phyloP scores from a whole-genome alignment of 495 filamentous ascomycete species.

The Penicillium canescens region DNA sequence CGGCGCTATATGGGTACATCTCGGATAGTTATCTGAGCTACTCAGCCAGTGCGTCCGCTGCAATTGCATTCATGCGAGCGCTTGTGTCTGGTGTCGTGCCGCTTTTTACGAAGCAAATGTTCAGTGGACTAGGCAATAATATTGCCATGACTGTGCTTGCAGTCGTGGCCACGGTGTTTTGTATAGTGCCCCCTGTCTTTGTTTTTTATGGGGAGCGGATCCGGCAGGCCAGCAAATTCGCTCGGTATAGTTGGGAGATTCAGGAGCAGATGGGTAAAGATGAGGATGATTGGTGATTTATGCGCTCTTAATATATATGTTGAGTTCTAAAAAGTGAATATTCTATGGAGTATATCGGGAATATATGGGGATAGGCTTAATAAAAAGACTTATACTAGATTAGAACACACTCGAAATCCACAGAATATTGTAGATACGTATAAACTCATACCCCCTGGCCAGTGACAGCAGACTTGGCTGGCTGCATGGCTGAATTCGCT shows the following conservation, averaged over 20 bases:
- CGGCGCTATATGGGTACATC: constrained; percentile 51
- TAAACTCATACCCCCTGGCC: not conserved
- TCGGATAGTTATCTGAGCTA: constrained; percentile 54
- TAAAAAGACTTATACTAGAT: too few relatives aligned
- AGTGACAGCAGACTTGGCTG: not conserved
- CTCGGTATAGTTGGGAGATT: constrained; percentile 42
- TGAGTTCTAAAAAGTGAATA: not conserved
- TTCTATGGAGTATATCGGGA: not conserved
- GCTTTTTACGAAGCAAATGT: constrained; percentile 48
- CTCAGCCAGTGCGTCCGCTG: constrained; percentile 51
- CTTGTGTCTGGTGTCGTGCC: constrained; percentile 47
- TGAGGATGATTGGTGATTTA: constrained; percentile 20
- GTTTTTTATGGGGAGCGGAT: constrained; percentile 43
- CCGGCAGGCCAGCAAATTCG: constrained; percentile 47
- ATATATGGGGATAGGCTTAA: not conserved
- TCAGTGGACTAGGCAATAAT: constrained; percentile 42
- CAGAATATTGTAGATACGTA: too few relatives aligned
- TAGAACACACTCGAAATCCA: not conserved
- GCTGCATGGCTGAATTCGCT: not conserved
- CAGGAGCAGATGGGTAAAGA: constrained; percentile 33
- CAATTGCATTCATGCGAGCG: constrained; percentile 45
- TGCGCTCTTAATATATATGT: not conserved
- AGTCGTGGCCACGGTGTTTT: constrained; percentile 43
- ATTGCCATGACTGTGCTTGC: constrained; percentile 47
- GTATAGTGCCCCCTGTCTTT: constrained; percentile 44